phyloP scores from a whole-genome alignment of 2,329 filamentous ascomycete genomes.

The Chaetomiaceae sp. region DNA sequence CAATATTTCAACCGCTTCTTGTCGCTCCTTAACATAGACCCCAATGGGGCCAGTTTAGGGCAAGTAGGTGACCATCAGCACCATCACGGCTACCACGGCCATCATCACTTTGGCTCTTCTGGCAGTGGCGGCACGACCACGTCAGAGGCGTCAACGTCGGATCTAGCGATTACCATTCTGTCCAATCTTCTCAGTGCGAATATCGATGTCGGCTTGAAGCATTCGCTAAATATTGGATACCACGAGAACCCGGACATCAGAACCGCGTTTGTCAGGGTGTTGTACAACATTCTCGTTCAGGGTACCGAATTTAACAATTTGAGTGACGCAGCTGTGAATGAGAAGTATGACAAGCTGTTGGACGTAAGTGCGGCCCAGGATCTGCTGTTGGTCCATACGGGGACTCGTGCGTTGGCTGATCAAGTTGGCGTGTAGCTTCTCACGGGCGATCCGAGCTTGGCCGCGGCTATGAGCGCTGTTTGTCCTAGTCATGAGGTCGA shows the following conservation, averaged over 20 bases:
- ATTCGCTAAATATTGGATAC: constrained; percentile 66
- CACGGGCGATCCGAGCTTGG: constrained; percentile 58
- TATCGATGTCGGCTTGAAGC: constrained; percentile 66
- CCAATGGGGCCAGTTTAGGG: constrained; percentile 36
- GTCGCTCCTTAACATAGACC: constrained; percentile 58
- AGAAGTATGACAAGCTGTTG: constrained; percentile 64
- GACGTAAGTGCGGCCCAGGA: constrained; percentile 43
- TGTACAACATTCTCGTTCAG: constrained; percentile 67
- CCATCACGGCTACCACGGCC: constrained; percentile 10
- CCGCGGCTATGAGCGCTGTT: constrained; percentile 59
- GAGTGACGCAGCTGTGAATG: constrained; percentile 62
- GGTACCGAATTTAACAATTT: constrained; percentile 67
- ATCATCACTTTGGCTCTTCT: constrained; percentile 24
- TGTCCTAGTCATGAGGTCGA: constrained; percentile 66
- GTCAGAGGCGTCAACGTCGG: constrained; percentile 52
- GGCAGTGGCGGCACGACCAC: constrained; percentile 42
- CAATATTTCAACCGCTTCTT: constrained; percentile 68
- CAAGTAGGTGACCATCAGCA: constrained; percentile 25
- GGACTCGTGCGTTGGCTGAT: no score
- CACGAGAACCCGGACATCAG: constrained; percentile 66
- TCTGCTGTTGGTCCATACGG: no score
- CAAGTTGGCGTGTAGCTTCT: constrained; percentile 48
- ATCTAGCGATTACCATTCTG: constrained; percentile 62
- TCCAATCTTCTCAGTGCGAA: constrained; percentile 68
- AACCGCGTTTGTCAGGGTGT: constrained; percentile 65